These are phyloP conservation scores for Houttuynia cordata DNA, from an alignment of 164 flowering plant species.

Conservation along the genomic window DNA sequence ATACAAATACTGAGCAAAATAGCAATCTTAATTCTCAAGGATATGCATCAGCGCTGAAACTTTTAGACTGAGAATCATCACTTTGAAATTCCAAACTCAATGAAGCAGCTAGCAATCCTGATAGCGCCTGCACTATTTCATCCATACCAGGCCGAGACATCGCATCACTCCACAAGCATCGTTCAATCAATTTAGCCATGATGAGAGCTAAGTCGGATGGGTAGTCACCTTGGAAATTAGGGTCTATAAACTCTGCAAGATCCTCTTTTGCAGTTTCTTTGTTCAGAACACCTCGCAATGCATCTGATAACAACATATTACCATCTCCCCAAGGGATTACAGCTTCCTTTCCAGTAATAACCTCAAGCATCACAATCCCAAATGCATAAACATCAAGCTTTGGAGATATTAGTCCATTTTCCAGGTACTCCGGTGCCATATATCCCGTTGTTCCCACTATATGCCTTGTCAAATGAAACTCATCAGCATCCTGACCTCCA, in stretches of 20 bases:
- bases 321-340: conserved; percentile 16
- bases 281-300: conserved; percentile 12
- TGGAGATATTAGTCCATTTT: conserved; percentile 58
- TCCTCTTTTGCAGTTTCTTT: conserved; percentile 20
- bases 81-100: conserved; percentile 24
- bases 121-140: conserved; percentile 29
- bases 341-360: conserved; percentile 53
- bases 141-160: conserved; percentile 39
- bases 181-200: conserved; percentile 26
- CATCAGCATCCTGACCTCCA: conserved; percentile 26
- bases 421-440: conserved; percentile 79
- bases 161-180: conserved; percentile 38
- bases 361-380: conserved; percentile 63
- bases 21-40: neutral
- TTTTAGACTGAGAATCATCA: conserved; percentile 4
- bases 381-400: conserved; percentile 76
- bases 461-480: conserved; percentile 37
- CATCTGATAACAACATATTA: conserved; percentile 18
- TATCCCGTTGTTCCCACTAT: conserved; percentile 65
- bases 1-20: neutral
- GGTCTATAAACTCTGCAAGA: conserved; percentile 38
- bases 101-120: conserved; percentile 23
- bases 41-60: neutral
- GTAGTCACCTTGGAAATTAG: conserved; percentile 31
- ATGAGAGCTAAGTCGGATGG: conserved; percentile 36